phyloP scores from a whole-genome alignment of 2,329 filamentous ascomycete genomes.

The Xylogone sp. region DNA sequence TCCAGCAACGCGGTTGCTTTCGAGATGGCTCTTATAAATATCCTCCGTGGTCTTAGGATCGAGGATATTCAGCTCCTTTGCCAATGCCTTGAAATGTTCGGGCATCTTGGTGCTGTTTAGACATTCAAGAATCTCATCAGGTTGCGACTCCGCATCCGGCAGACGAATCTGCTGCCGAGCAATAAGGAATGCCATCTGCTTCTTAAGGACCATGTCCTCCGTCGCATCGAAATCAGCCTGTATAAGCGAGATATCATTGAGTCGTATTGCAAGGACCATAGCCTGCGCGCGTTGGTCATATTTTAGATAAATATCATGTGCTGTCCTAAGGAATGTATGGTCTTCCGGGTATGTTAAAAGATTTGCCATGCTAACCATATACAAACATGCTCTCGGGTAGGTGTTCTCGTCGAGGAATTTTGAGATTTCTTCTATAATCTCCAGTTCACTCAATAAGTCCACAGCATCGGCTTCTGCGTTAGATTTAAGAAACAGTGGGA shows the following conservation, averaged over 20 bases:
- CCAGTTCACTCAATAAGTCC: slow-evolving; percentile 92
- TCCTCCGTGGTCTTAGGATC: slow-evolving; percentile 97
- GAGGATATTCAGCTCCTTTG: slow-evolving; percentile 93
- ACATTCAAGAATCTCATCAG: slow-evolving; percentile 74
- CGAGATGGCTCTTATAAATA: slow-evolving; percentile 98
- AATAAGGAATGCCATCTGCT: slow-evolving; percentile 91
- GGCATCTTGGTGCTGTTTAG: slow-evolving; percentile 83
- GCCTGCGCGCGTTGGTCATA: slow-evolving; percentile 94
- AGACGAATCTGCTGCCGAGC: slow-evolving; percentile 85
- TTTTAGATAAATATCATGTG: slow-evolving; percentile 88
- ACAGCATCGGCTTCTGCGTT: slow-evolving; percentile 98
- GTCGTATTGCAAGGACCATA: slow-evolving; percentile 86
- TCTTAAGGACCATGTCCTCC: slow-evolving; percentile 76
- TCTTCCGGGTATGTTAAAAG: slow-evolving; percentile 97
- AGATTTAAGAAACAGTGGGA: slow-evolving; percentile 93
- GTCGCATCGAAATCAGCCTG: slow-evolving; percentile 76
- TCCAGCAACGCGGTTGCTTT: slow-evolving; percentile 88
- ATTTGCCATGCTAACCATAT: slow-evolving; percentile 99
- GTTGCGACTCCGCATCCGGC: slow-evolving; percentile 59
- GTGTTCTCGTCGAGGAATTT: slow-evolving; percentile 92
- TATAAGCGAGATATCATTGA: slow-evolving; percentile 85
- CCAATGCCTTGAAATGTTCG: slow-evolving; percentile 89
- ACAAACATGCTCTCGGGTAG: slow-evolving; percentile 87
- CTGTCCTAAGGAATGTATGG: slow-evolving; percentile 87
- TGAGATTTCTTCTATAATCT: slow-evolving; percentile 91